Evolutionary conservation across 2,329 filamentous ascomycete genomes (phyloP).

Genomic region (Calonectria naviculata): DNA sequence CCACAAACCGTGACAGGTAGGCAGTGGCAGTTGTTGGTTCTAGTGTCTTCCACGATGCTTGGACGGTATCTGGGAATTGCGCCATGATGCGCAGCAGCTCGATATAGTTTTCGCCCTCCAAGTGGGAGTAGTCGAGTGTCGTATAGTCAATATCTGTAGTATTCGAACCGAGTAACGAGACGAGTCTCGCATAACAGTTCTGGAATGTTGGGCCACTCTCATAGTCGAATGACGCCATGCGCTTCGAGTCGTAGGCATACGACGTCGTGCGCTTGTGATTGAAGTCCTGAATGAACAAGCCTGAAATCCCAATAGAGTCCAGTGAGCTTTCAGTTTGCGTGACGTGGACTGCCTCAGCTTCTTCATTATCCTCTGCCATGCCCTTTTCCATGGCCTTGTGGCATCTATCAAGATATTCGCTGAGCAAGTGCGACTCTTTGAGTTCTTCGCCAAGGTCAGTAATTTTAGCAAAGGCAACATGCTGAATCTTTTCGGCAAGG

Average conservation of each 20-base stretch:
- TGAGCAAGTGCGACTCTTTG: conserved; percentile 27
- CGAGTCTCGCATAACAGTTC: conserved; percentile 36
- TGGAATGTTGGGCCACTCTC: conserved; percentile 34
- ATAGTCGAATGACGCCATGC: conserved; percentile 44
- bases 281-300: conserved; percentile 38
- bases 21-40: conserved; percentile 74
- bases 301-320: conserved; percentile 27
- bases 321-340: conserved; percentile 24
- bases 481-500: conserved; percentile 46
- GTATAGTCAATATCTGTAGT: conserved; percentile 22
- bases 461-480: conserved; percentile 67
- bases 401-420: conserved; percentile 32
- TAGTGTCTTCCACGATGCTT: conserved; percentile 73
- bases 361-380: conserved; percentile 3
- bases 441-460: conserved; percentile 26
- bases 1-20: conserved; percentile 56
- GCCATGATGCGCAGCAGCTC: conserved; percentile 65
- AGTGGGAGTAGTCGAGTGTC: conserved; percentile 14
- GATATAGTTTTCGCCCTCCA: conserved; percentile 35
- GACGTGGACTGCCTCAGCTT: neutral
- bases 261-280: conserved; percentile 37
- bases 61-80: conserved; percentile 73
- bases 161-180: conserved; percentile 8
- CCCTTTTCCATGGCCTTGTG: conserved; percentile 5
- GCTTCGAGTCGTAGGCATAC: conserved; percentile 36